Evolutionary conservation across 306 rosid species (phyloP), one percentile per base, ranked within the genome.

Genomic region (Quercus ilex): DNA sequence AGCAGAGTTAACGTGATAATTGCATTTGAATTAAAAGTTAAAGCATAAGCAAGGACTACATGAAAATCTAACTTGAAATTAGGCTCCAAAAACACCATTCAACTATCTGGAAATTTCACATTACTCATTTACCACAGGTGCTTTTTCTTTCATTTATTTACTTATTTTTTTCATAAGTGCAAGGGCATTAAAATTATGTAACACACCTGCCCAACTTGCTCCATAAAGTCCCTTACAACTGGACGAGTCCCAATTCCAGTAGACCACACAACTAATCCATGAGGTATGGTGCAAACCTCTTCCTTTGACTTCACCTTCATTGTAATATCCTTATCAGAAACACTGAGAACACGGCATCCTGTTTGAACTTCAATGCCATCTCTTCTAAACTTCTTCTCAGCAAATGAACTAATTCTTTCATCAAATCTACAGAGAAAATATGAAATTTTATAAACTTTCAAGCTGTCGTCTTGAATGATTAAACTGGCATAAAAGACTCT

Each of bases 251-350:
- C 80, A 63, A 95, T 80, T 23, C 99, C 99, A 52, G 99, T 95
- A 79, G 99, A 91, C 99, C 99, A 95, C 65, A 95, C 91, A 84
- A 95, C 71, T 83, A 95, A 76, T 52, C 98, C 99, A 78, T 95
- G 97, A 8, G 99, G 99, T 35, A 88, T 33, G 62, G 94, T 86
- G 91, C 79, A 86, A 60, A 85, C 75, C 79, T 82, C 91, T 81
- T 92, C 99, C 1, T 84, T 89, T 77, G 98, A 82, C 87, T 91
- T 90, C 81, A 80, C 76, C 84, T 90, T 89, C 97, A 91, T 10
- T 43, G 82, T 82, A 78, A 95, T 89, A 65, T 89, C 97, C 85
- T 89, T 91, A 74, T 92, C 96, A 74, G 88, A 83, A 78, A 95
- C 99, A 80, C 76, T 63, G 72, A 89, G 26, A 75, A 95, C 99